Base-by-base conservation (phyloP, 345 rosid genomes). In the Abelmoschus esculentus region DNA sequence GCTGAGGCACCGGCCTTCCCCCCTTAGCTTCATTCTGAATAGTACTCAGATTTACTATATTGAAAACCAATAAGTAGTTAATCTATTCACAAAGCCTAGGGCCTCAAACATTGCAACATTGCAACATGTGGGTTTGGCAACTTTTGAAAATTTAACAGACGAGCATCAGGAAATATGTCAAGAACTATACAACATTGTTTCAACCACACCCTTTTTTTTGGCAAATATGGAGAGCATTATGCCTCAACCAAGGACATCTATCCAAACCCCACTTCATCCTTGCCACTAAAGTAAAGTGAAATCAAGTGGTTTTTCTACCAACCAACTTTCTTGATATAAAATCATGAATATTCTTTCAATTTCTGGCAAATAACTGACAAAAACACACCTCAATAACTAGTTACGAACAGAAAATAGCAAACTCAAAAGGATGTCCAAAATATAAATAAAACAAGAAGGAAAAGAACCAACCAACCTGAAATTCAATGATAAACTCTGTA, bases 401-500 rank as follows among this genome's bases (percentile, higher is more conserved):
- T 26, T 15, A 66, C 18, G 56, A 65, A 65, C 18, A 56, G 5
- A 56, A 3, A 11, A 22, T 3, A 56, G 28, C 5, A 11, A 56
- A 56, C 60, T 3, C 69, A 28, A 14, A 49, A 28, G 42, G 50
- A 65, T 49, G 31, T 65, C 40, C 40, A 4, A 26, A 22, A 46
- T 46, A 53, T 56, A 34, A n/a, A 69, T 34, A 26, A 53, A n/a
- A 50, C 7, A 46, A 13, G 22, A 52, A 60, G 18, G 17, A 31
- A 69, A 46, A 56, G 15, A 15, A 73, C 13, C 36, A 31, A 42
- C 11, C 6, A 42, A 74, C 99, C 99, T 95, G 96, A 72, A 95
- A 80, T 73, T 95, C 97, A 46, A 95, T 61, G 67, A 88, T 74
- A 71, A 89, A 44, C 80, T 95, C 96, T 11, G 71, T 75, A 69